Evolutionary conservation across 2,329 filamentous ascomycete genomes (phyloP).

Genomic region (Fusarium sulawesiense): DNA sequence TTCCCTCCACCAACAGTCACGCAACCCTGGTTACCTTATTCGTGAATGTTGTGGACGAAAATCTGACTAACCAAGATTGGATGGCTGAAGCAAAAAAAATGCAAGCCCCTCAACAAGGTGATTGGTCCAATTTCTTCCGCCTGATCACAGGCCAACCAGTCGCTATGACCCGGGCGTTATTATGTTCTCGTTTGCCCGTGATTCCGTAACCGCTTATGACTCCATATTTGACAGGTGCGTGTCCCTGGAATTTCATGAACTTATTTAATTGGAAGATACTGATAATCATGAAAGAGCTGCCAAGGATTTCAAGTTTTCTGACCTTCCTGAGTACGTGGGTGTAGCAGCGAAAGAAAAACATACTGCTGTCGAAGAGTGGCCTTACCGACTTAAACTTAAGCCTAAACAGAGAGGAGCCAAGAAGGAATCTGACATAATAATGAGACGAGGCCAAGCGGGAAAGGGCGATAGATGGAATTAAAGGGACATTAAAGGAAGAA

Average conservation of each 20-base stretch:
- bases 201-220: background rate
- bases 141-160: background rate
- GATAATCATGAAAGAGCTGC: background rate
- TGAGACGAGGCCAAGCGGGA: background rate
- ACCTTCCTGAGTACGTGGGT: background rate
- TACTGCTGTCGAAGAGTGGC: constrained; percentile 25
- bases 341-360: constrained; percentile 7
- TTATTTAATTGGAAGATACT: background rate
- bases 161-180: background rate
- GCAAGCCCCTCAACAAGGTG: background rate
- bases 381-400: background rate
- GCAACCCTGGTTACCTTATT: constrained; percentile 26
- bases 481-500: background rate
- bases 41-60: constrained; percentile 1
- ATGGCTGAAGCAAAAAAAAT: background rate
- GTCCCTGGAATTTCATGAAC: background rate
- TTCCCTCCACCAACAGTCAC: background rate
- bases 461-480: constrained; percentile 20
- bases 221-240: background rate
- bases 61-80: background rate
- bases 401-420: background rate
- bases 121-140: background rate
- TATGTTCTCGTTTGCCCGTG: background rate
- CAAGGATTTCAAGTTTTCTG: background rate
- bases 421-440: constrained; percentile 1